Conservation (phyloP, 2,329 filamentous ascomycete genomes). For the Hirsutella rhossiliensis region DNA sequence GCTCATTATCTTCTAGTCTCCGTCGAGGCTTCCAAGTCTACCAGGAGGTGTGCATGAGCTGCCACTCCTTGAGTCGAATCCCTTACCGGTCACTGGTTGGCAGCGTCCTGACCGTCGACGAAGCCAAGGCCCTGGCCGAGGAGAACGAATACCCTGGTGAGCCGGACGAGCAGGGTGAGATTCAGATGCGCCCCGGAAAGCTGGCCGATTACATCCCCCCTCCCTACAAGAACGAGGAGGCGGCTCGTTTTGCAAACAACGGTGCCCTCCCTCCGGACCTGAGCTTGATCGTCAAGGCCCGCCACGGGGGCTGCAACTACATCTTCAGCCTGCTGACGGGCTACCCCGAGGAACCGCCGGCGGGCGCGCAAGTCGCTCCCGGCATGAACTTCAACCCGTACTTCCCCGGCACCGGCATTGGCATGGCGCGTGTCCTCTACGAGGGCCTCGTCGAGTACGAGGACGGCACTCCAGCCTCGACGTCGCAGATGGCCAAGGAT, state of each 20-base stretch:
- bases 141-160: slow-evolving; percentile 98
- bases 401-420: slow-evolving; percentile 98
- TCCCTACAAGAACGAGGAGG: slow-evolving; percentile 99
- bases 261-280: slow-evolving; percentile 96
- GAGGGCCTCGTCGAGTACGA: slow-evolving; percentile 97
- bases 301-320: slow-evolving; percentile 97
- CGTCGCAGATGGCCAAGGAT: slow-evolving; percentile 99
- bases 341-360: slow-evolving; percentile 91
- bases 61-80: slow-evolving; percentile 90
- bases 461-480: slow-evolving; percentile 84
- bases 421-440: slow-evolving; percentile 97
- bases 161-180: slow-evolving; percentile 95
- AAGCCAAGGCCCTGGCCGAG: slow-evolving; percentile 94
- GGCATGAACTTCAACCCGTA: slow-evolving; percentile 99
- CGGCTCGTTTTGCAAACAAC: slow-evolving; percentile 94
- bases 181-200: slow-evolving; percentile 97
- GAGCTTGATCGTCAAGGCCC: slow-evolving; percentile 92
- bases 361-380: slow-evolving; percentile 70
- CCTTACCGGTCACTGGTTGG: slow-evolving; percentile 91
- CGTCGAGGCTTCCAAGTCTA: slow-evolving; percentile 99
- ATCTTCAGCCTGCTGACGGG: slow-evolving; percentile 95
- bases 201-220: slow-evolving; percentile 91
- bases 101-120: slow-evolving; percentile 85
- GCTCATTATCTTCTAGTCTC: slow-evolving; percentile 46
- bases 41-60: slow-evolving; percentile 93